Evolutionary conservation across 139 green algal genomes (phyloP), one percentile per base, ranked within the genome.

Genomic region (Volvox reticuliferus): DNA sequence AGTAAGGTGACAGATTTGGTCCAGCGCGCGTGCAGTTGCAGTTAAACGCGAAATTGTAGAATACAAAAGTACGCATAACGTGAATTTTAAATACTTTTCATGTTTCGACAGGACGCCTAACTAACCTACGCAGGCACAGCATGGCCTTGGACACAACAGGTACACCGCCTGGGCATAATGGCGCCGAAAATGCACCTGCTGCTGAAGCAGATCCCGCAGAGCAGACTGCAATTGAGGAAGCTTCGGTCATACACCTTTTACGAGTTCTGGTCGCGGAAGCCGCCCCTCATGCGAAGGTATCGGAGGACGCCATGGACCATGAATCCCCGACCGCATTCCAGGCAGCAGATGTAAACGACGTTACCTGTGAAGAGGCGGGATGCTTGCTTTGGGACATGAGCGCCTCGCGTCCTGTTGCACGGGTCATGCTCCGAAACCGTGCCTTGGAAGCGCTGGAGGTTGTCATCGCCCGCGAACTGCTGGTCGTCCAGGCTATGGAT

Each of bases 321-420:
- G 13, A 79, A 17, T 20, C 36, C 30, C 2, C 21, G 36, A 22
- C 21, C 21, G 21, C 36, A 82, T 1, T 2, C 33, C 24, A 32
- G 65, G 6, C 26, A 50, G 6, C 33, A 9, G 82, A 79, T 2
- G 26, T 26, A 19, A 32, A 68, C 21, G 36, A 37, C 1, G 9
- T 82, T 20, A 73, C 33, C 44, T 24, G 37, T 20, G 85, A 89
- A 71, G 85, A 89, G 69, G 85, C 85, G 24, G 85, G 85, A 1
- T 82, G 69, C n/a, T 33, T 80, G 67, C 84, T 89, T n/a, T 84
- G 86, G 86, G 86, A 90, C 86, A 90, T 90, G 86, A 77, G 44
- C 30, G 86, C 73, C 20, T 84, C 73, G 17, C 50, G 73, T 0
- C 36, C 86, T 0, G 71, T 76, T 5, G 86, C 86, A 1, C 30